Percentiles rank a stretch among this genome's conserved stretches.
phyloP scores from a whole-genome alignment of 768 basidiomycete species.

The Tulasnella calospora region DNA sequence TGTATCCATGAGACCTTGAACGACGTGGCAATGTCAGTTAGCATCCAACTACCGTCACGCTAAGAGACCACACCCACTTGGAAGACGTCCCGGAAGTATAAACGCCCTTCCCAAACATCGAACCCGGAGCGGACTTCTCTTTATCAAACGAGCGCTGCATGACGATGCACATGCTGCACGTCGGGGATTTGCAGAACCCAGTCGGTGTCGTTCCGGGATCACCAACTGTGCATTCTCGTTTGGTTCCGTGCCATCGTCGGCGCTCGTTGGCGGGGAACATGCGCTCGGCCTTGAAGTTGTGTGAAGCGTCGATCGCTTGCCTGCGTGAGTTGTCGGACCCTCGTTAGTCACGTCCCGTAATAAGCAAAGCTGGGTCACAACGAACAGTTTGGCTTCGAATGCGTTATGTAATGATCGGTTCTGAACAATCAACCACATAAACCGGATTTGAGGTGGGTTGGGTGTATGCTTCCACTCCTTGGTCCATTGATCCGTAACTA shows the following conservation, averaged over 20 bases:
- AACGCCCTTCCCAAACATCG: not conserved
- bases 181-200: not conserved
- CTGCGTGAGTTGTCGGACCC: not conserved
- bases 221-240: not conserved
- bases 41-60: not conserved
- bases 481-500: conserved; percentile 1
- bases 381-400: not conserved
- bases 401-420: not conserved
- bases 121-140: not conserved
- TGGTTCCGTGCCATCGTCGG: conserved; percentile 12
- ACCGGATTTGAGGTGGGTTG: not conserved
- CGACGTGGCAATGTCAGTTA: not conserved
- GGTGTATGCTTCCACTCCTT: conserved; percentile 12
- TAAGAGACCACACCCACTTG: not conserved
- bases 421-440: not conserved
- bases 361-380: not conserved
- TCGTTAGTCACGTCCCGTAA: not conserved
- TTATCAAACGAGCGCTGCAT: not conserved
- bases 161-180: not conserved
- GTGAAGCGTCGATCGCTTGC: not conserved
- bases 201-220: not conserved
- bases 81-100: conserved; percentile 1
- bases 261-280: conserved; percentile 16
- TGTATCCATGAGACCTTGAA: not conserved
- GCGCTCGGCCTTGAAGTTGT: not conserved